Evolutionary conservation across 1,284 basidiomycete genomes (phyloP).

Genomic region (Cronartium quercuum): DNA sequence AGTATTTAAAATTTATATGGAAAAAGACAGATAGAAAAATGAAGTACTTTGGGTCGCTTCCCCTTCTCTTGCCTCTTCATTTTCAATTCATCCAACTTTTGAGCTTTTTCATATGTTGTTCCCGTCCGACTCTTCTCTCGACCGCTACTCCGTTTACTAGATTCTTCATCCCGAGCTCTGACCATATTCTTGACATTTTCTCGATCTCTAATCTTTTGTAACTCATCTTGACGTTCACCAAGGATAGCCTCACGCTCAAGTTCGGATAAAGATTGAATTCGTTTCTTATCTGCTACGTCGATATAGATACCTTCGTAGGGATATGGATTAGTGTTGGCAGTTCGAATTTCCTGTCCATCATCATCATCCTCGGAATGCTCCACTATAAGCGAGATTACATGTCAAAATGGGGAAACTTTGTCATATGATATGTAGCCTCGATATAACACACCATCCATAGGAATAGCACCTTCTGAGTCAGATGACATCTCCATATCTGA

Average conservation of each 20-base stretch:
- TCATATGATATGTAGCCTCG: neutral
- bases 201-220: conserved; percentile 34
- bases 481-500: conserved; percentile 39
- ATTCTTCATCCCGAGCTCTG: conserved; percentile 26
- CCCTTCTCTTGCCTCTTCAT: conserved; percentile 32
- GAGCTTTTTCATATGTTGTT: conserved; percentile 23
- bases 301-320: conserved; percentile 34
- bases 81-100: conserved; percentile 37
- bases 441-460: conserved; percentile 7
- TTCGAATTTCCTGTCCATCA: conserved; percentile 8
- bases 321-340: conserved; percentile 9
- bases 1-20: neutral
- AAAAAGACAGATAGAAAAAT: neutral
- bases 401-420: neutral
- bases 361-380: conserved; percentile 15
- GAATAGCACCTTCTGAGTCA: conserved; percentile 15
- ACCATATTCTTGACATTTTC: conserved; percentile 38
- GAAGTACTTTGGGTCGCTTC: conserved; percentile 11
- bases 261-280: conserved; percentile 29
- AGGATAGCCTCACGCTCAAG: conserved; percentile 31
- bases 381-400: neutral
- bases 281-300: conserved; percentile 5
- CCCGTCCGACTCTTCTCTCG: conserved; percentile 30
- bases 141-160: conserved; percentile 18
- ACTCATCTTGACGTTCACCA: conserved; percentile 32